Conservation (phyloP, 805 yeast species). For the Priceomyces carsonii region DNA sequence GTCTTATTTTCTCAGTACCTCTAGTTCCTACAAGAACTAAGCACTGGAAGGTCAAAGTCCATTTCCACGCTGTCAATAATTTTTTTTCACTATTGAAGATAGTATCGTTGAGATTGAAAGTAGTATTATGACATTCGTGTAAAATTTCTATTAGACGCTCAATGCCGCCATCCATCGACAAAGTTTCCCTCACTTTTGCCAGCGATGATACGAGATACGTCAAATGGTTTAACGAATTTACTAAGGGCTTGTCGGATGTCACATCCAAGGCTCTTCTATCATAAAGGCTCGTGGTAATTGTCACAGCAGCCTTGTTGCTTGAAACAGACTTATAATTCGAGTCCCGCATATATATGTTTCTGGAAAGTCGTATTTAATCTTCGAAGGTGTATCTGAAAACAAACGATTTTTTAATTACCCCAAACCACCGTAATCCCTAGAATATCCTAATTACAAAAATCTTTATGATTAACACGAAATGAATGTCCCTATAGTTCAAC, state of each 20-base stretch:
- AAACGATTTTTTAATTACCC: no score
- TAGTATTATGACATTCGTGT: constrained; percentile 66
- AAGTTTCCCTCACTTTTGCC: constrained; percentile 86
- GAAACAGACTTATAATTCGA: constrained; percentile 79
- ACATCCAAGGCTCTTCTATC: constrained; percentile 93
- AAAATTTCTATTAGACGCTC: constrained; percentile 84
- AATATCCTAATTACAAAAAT: no score
- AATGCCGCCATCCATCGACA: constrained; percentile 87
- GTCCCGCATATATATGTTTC: constrained; percentile 88
- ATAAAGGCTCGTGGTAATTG: constrained; percentile 83
- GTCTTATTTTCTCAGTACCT: constrained; percentile 84
- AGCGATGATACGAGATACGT: constrained; percentile 85
- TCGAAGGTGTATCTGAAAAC: no score
- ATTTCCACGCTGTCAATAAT: constrained; percentile 87
- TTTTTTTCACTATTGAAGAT: constrained; percentile 40
- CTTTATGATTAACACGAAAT: no score
- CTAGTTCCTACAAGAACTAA: constrained; percentile 88
- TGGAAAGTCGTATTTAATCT: no score
- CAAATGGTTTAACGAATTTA: constrained; percentile 86
- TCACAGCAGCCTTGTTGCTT: constrained; percentile 87
- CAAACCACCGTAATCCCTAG: no score
- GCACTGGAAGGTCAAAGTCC: constrained; percentile 95
- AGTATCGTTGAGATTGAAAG: constrained; percentile 28
- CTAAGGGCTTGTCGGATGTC: constrained; percentile 84
- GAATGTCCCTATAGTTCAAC: no score